Evolutionary conservation across 192 early-diverging fungal genomes (phyloP), one percentile per base, ranked within the genome.

Genomic region (Haplosporangium gracile): DNA sequence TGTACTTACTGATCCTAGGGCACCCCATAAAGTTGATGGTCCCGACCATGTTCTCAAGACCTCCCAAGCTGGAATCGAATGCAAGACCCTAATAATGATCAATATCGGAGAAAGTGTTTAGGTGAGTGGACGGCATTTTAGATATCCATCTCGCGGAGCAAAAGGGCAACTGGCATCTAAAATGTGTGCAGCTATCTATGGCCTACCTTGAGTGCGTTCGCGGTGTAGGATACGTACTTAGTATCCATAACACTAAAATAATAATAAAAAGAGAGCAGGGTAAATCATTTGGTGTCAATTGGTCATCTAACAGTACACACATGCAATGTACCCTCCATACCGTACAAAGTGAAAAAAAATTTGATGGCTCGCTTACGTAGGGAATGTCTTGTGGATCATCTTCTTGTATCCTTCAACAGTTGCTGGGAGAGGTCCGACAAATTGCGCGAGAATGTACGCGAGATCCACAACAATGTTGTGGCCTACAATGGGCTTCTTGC

Each of bases 401-500:
- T 72, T 78, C 88, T 97, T 97, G 88, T 95, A 98, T 4, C 91
- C 94, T 0, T 76, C 72, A 24, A 96, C 82, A 11, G 91, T 88
- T 3, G 86, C 88, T 0, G 97, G 97, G 24, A 98, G 89, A 32
- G 91, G 88, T 16, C 89, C 78, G 82, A 94, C 91, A 82, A 99
- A 97, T 76, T 96, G 94, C 43, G 95, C 90, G 49, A 92, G 87
- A 0, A 95, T 93, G 45, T 97, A 97, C 43, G 94, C 93, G 22
- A 98, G 74, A 89, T 99, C 98, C 40, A 97, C 90, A 18, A 95
- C 90, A 89, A 95, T 92, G 85, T 99, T 99, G 81, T 99, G 98
- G 40, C 96, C 96, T 22, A 97, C 88, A 1, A 99, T 89, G 5
- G 97, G 97, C 72, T 95, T 95, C 39, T 92, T 90, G 5, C 93